A percentile compares a stretch with the other conserved stretches of the same genome.
These are phyloP conservation scores for Lasiosphaeria ovina DNA, from an alignment of 495 filamentous ascomycete species.

Conservation along the genomic window DNA sequence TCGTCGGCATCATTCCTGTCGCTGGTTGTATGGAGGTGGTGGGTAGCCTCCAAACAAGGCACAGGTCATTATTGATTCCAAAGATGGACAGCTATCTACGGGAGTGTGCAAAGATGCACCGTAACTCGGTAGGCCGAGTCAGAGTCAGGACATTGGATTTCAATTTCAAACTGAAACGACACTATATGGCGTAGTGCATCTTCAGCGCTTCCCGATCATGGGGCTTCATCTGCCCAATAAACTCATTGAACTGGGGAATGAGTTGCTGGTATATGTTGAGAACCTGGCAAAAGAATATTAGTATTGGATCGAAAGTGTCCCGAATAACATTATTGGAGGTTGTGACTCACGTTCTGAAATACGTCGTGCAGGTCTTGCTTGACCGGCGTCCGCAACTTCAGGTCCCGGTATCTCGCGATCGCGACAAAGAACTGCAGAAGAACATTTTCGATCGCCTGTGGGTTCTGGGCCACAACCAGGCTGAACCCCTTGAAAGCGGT, in stretches of 20 bases:
- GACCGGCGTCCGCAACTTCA: constrained; percentile 43
- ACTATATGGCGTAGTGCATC: constrained; percentile 41
- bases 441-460: constrained; percentile 84
- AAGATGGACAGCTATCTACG: constrained; percentile 11
- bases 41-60: not conserved
- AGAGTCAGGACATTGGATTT: not conserved
- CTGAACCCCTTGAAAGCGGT: constrained; percentile 90
- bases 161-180: not conserved
- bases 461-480: constrained; percentile 79
- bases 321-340: constrained; percentile 1
- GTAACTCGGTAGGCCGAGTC: not conserved
- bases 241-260: constrained; percentile 81
- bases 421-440: constrained; percentile 79
- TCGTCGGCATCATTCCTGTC: not conserved
- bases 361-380: constrained; percentile 47
- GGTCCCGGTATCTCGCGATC: constrained; percentile 73
- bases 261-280: constrained; percentile 78
- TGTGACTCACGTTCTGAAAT: constrained; percentile 45
- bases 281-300: constrained; percentile 50
- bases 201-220: constrained; percentile 54
- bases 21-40: not conserved
- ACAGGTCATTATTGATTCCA: constrained; percentile 3
- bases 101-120: not conserved
- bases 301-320: not conserved
- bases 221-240: constrained; percentile 65